Evolutionary conservation across 345 rosid genomes (phyloP).

Genomic region (Litchi chinensis): DNA sequence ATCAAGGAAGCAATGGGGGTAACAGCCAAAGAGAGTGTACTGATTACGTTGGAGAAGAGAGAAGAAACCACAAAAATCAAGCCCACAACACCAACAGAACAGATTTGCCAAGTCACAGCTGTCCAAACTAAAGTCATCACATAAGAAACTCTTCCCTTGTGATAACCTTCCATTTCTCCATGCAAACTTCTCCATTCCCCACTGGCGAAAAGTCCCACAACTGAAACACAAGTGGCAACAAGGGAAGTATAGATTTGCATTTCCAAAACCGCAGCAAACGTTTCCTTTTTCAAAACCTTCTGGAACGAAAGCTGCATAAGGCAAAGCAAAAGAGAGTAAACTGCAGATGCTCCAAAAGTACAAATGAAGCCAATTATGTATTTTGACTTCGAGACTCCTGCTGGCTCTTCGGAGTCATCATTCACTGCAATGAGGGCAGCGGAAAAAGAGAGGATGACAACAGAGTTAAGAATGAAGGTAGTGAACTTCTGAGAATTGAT

Average conservation of each 20-base stretch:
- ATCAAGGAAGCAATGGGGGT: constrained; percentile 60
- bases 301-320: constrained; percentile 78
- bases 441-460: constrained; percentile 68
- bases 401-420: constrained; percentile 55
- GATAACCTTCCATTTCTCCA: constrained; percentile 52
- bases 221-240: constrained; percentile 46
- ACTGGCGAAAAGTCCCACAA: constrained; percentile 55
- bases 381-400: constrained; percentile 57
- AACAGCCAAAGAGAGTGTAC: constrained; percentile 61
- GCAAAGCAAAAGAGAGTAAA: constrained; percentile 82
- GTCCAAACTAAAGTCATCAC: constrained; percentile 56
- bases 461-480: constrained; percentile 51
- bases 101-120: constrained; percentile 67
- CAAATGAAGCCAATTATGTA: constrained; percentile 57
- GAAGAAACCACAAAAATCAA: constrained; percentile 69
- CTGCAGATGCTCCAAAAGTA: constrained; percentile 66
- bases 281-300: constrained; percentile 57
- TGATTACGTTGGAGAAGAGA: constrained; percentile 74
- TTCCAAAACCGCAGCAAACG: constrained; percentile 55
- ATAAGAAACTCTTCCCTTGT: constrained; percentile 50
- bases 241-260: constrained; percentile 62
- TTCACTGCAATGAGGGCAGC: constrained; percentile 66
- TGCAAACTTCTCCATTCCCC: constrained; percentile 72
- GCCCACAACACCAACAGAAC: constrained; percentile 72
- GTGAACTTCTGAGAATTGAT: constrained; percentile 82